Conservation (phyloP, 306 rosid genomes). For the Sechiopsis laciniata region DNA sequence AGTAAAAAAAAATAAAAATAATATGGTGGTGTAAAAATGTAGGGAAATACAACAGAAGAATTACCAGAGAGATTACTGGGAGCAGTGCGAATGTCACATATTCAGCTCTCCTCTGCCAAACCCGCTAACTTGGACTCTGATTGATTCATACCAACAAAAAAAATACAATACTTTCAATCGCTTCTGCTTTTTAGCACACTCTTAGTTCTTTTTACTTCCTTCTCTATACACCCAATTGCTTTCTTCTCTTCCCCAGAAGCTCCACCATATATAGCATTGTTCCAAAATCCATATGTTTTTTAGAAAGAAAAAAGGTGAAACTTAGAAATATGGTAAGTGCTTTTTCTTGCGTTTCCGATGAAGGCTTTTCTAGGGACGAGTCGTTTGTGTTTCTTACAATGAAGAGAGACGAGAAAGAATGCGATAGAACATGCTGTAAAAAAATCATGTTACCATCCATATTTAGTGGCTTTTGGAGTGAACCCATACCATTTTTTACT, state of each 20-base stretch:
- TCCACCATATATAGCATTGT: not conserved
- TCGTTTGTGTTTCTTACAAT: too few species aligned
- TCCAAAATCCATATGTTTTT: not conserved
- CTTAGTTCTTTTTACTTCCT: not conserved
- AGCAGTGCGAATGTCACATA: slow-evolving; percentile 85
- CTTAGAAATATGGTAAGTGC: not conserved
- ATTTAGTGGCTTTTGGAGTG: not conserved
- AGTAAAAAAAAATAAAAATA: too few species aligned
- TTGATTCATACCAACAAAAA: not conserved
- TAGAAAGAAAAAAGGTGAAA: not conserved
- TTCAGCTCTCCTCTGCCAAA: slow-evolving; percentile 67
- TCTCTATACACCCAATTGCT: not conserved
- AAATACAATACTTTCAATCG: not conserved
- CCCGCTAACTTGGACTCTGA: slow-evolving; percentile 60
- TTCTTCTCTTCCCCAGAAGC: not conserved
- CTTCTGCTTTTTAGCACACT: not conserved
- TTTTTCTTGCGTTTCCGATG: not conserved
- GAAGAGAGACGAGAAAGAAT: not conserved
- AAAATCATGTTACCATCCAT: not conserved
- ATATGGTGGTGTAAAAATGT: slow-evolving; percentile 12
- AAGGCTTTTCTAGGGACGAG: too few species aligned
- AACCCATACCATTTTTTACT: not conserved
- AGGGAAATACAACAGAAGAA: slow-evolving; percentile 85
- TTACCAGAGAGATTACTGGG: slow-evolving; percentile 93
- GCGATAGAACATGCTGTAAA: not conserved